Evolutionary conservation across 768 basidiomycete species (phyloP), one percentile per base, ranked within the genome.

Genomic region (Lentinula aciculospora): DNA sequence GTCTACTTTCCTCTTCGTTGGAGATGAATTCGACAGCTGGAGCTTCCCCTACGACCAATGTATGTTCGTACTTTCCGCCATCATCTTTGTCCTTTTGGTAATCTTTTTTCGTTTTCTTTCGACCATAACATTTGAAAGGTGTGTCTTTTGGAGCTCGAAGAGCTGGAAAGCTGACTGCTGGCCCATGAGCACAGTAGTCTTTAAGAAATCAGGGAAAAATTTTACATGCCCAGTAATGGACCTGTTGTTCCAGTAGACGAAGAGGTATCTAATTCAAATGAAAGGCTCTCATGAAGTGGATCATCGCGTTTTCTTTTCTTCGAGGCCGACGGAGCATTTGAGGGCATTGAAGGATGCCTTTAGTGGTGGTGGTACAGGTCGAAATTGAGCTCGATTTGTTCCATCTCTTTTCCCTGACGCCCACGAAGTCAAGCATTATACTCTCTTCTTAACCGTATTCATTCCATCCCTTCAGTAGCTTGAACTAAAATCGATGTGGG

Each of bases 31-130:
- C 93, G 47, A 97, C 82, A 19, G 81, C 76, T 28, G 85, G 78
- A n/a, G 90, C 89, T 73, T 96, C 94, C 4, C 89, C 95, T 0
- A 84, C 90, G 23, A 96, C 75, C 13, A 91, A 63, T 9, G 79
- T 64, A n/a, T 73, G 66, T 36, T 67, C 64, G 29, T 66, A 65
- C 9, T 66, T 63, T 3, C 60, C 56, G 19, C 65, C 68, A 23
- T 65, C 64, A 34, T 71, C 68, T 48, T 69, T 64, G 49, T 67
- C 60, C 48, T 60, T 61, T 6, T 56, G 39, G 57, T 54, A 62
- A 51, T 58, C 48, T 29, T 66, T 68, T 65, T 74, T 77, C 57
- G 68, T 64, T 61, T 70, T 77, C 53, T 80, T 82, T 44, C 66
- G 72, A 9, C 73, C 68, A 68, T 87, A 92, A 64, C 82, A 80